Conservation (phyloP, 495 filamentous ascomycete genomes). For the Glarea lozoyensis region DNA sequence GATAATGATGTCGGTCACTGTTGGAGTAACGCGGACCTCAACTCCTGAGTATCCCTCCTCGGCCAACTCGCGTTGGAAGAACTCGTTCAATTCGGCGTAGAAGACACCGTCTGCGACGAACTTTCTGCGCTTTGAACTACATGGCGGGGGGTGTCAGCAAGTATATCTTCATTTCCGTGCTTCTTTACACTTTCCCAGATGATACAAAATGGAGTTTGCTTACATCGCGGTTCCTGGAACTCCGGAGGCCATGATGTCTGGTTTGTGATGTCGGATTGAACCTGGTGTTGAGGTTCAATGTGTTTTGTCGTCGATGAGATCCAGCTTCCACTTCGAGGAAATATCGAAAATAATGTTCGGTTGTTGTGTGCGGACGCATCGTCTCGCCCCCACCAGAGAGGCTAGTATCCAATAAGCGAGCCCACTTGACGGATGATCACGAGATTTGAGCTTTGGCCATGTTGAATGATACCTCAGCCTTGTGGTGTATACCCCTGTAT, state of each 20-base stretch:
- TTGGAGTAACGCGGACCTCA: conserved; percentile 98
- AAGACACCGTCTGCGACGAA: conserved; percentile 99
- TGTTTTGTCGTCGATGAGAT: conserved; percentile 16
- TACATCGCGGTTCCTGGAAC: conserved; percentile 55
- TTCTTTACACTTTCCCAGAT: neutral
- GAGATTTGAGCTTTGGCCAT: too few relatives aligned
- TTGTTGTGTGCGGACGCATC: conserved; percentile 1
- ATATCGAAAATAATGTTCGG: conserved; percentile 1
- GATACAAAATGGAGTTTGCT: conserved; percentile 6
- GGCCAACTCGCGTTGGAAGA: conserved; percentile 99
- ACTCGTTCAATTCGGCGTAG: conserved; percentile 99
- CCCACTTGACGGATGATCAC: too few relatives aligned
- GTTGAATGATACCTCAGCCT: too few relatives aligned
- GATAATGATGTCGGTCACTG: conserved; percentile 99
- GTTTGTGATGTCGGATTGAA: conserved; percentile 17
- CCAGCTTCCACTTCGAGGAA: neutral
- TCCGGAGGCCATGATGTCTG: conserved; percentile 51
- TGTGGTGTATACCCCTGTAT: too few relatives aligned
- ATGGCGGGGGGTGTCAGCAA: conserved; percentile 9
- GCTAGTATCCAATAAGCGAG: conserved; percentile 4
- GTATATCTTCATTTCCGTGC: neutral
- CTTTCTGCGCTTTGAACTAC: conserved; percentile 95
- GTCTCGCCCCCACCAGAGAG: too few relatives aligned
- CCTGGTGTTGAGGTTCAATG: conserved; percentile 21
- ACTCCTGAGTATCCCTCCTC: conserved; percentile 99